Conservation (phyloP, 2,329 filamentous ascomycete species). For the Aspergillus pseudoviridinutans region DNA sequence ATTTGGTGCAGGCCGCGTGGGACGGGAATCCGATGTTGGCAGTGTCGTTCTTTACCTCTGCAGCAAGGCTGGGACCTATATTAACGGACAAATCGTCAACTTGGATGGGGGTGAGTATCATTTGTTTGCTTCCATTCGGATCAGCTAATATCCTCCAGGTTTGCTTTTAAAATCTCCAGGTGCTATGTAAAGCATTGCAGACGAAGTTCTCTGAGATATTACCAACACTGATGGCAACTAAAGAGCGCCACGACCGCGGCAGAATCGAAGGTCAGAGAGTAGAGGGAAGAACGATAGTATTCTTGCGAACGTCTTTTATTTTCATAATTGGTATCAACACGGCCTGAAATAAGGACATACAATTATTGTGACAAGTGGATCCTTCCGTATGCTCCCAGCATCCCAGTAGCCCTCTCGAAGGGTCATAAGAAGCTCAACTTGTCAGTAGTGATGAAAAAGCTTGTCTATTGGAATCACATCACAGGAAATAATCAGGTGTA, state of each 20-base stretch:
- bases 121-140: neutral
- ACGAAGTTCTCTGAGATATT: neutral
- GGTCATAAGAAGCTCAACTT: constrained; percentile 18
- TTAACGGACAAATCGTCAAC: constrained; percentile 46
- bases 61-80: constrained; percentile 40
- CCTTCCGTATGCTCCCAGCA: constrained; percentile 26
- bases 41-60: constrained; percentile 53
- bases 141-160: neutral
- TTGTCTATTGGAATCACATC: constrained; percentile 35
- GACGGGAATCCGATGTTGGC: constrained; percentile 58
- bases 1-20: constrained; percentile 36
- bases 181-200: neutral
- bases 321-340: constrained; percentile 41
- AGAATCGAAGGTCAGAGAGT: neutral
- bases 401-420: constrained; percentile 26
- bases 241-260: neutral
- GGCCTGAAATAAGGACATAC: constrained; percentile 32
- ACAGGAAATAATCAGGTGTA: constrained; percentile 99
- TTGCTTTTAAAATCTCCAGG: constrained; percentile 7
- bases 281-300: neutral
- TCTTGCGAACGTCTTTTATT: constrained; percentile 34
- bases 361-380: constrained; percentile 29
- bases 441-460: constrained; percentile 20
- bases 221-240: neutral
- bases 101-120: constrained; percentile 19